Evolutionary conservation across 1,139 yeast species (phyloP), one percentile per base, ranked within the genome.

Genomic region (Martiniozyma asiatica): DNA sequence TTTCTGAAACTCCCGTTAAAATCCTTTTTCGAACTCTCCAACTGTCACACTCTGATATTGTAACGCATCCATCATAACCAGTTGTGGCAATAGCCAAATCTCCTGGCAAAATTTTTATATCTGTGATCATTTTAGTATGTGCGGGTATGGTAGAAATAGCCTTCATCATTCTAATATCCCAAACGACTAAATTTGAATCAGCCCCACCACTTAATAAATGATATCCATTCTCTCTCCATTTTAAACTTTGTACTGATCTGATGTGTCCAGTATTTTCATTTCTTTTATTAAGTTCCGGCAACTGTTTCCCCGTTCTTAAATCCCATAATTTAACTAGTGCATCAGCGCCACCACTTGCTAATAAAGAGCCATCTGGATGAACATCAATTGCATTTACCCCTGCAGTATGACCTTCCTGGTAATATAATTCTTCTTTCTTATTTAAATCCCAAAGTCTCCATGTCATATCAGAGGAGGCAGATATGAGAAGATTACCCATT

Each of bases 371-470:
- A 47, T 85, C 94, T 0, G 66, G 64, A 35, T 87, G 94, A 40
- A 79, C 66, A 1, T 68, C 55, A 3, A 81, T 56, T 2, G 75
- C 51, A 40, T 71, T 73, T 0, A 87, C 73, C 35, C 74, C 89
- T 43, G 73, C 76, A 1, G 84, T 61, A 47, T 89, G 97, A 0
- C 97, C 96, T 47, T 84, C 95, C 51, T 89, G 97, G 28, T 59
- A 45, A 18, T 63, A 56, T 6, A 77, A 41, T 33, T 66, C 67
- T 18, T 47, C 43, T 27, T 59, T 61, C 2, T 60, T 67, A 8
- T 58, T 56, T 1, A 72, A 40, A 51, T 89, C 96, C 94, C 94
- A 85, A 6, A 85, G 51, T 37, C 84, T 67, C 96, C 97, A 89
- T 0, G 95, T 84, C 37, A 65, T 66, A 51, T 89, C 98, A 46